Base-by-base conservation (phyloP, 2,329 filamentous ascomycete species). In the Fusarium siculi region DNA sequence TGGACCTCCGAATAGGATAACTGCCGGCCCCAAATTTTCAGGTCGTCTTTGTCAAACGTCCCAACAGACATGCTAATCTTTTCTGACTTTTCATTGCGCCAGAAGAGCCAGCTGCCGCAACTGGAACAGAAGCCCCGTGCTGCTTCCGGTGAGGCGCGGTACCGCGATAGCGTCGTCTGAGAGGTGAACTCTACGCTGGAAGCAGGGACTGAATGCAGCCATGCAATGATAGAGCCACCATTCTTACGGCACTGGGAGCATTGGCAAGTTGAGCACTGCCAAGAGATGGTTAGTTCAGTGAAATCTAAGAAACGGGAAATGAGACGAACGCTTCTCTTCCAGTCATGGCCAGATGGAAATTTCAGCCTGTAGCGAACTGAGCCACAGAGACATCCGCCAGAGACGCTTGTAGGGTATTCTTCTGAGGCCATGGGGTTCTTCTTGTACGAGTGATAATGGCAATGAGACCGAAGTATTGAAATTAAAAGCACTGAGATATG, bases 181-280 rank as follows among this genome's bases (percentile, higher is more conserved):
- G 79, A 77, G 7, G 77, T 77, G 76, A 81, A 87, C 5, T 65
- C 73, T 28, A 88, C 76, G 46, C 80, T 77, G 6, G 68, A 77
- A 59, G 74, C 50, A 9, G 82, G 81, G 1, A 87, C 73, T 9
- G 62, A 75, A 74, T 88, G 83, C 54, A 82, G 78, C 62, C 81
- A 78, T 68, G 84, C 81, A 73, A 87, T 78, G 59, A 89, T 82
- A 8, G 83, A 77, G 57, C 87, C 87, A 12, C 85, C 85, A 66
- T 85, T 82, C 63, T 86, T 86, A 75, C 87, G 86, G 78, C 87
- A 89, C 76, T 88, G 87, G 11, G 85, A 86, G 80, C 87, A 89
- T 73, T 89, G 87, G 76, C 87, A 90, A 11, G 84, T 87, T 50
- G 79, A 77, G 67, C 81, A 81, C 85, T 86, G 54, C 9, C 18